A percentile compares a stretch with the other conserved stretches of the same genome.
phyloP scores from a whole-genome alignment of 805 yeast species.

The Pichia sporocuriosa region DNA sequence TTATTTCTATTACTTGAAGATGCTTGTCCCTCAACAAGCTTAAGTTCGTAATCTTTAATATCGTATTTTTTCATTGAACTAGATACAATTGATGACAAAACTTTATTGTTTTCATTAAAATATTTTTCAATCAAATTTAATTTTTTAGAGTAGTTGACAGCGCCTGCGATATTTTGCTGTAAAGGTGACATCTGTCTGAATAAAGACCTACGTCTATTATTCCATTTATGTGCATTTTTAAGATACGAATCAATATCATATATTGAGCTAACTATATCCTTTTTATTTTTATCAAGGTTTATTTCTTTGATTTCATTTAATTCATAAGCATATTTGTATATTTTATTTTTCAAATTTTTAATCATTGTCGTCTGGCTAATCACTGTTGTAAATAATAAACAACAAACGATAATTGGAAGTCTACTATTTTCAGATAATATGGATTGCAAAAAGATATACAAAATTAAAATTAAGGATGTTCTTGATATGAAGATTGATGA shows the following conservation, averaged over 20 bases:
- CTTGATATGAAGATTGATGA: conserved; percentile 25
- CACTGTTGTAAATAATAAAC: conserved; percentile 27
- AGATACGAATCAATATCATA: conserved; percentile 42
- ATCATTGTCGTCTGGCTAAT: conserved; percentile 23
- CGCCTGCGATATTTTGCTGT: conserved; percentile 48
- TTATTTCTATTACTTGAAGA: conserved; percentile 15
- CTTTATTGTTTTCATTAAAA: conserved; percentile 39
- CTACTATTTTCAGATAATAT: conserved; percentile 12
- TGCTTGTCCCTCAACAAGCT: conserved; percentile 24
- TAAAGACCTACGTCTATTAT: conserved; percentile 37
- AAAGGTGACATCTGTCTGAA: conserved; percentile 44
- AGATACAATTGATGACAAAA: conserved; percentile 41
- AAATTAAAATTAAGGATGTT: conserved; percentile 22
- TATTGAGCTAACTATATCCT: conserved; percentile 33
- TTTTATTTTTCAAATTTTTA: conserved; percentile 7
- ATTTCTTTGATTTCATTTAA: conserved; percentile 6
- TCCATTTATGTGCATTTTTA: conserved; percentile 34
- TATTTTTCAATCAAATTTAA: conserved; percentile 42
- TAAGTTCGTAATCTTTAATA: conserved; percentile 39
- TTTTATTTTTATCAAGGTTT: conserved; percentile 16
- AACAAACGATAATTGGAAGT: conserved; percentile 20
- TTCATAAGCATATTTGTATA: conserved; percentile 6
- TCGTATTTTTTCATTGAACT: conserved; percentile 30
- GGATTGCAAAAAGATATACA: conserved; percentile 18
- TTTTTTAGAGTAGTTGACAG: conserved; percentile 49